Percentiles rank a stretch among this genome's conserved stretches.
phyloP scores from a whole-genome alignment of 805 yeast genomes.

The Myxozyma vanderwaltii region DNA sequence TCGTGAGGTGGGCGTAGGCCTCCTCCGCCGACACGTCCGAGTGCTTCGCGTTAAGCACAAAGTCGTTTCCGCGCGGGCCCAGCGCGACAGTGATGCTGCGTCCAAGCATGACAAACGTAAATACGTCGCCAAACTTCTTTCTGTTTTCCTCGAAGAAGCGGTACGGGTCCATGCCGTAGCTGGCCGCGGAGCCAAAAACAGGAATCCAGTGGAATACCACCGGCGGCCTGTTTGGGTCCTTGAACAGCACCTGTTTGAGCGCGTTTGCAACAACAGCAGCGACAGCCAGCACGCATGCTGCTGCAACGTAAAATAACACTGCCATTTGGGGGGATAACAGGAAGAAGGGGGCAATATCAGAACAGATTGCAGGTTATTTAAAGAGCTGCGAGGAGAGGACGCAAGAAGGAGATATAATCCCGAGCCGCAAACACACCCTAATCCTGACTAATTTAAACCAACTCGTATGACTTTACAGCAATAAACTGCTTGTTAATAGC shows the following conservation, averaged over 20 bases:
- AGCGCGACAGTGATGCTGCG: conserved; percentile 91
- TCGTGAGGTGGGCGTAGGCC: conserved; percentile 93
- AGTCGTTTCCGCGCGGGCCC: conserved; percentile 98
- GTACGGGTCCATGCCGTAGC: conserved; percentile 92
- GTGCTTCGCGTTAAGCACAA: conserved; percentile 85
- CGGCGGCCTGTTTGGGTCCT: conserved; percentile 73
- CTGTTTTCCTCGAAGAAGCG: conserved; percentile 81
- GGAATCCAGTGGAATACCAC: conserved; percentile 91
- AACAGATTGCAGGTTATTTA: background rate
- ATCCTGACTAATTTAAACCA: too few relatives aligned
- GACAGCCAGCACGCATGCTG: conserved; percentile 10
- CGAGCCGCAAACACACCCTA: background rate
- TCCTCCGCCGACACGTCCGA: conserved; percentile 94
- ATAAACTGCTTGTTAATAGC: too few relatives aligned
- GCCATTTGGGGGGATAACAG: background rate
- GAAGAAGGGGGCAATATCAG: background rate
- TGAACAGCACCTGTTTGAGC: conserved; percentile 41
- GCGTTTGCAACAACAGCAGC: conserved; percentile 40
- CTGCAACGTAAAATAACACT: background rate
- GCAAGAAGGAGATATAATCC: too few relatives aligned
- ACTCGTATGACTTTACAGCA: too few relatives aligned
- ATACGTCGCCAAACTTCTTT: conserved; percentile 85
- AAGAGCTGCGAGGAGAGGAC: background rate
- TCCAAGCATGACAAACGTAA: conserved; percentile 86
- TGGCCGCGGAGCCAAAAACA: conserved; percentile 89